Percentiles rank a stretch among this genome's conserved stretches.
Conservation (phyloP, 2,329 filamentous ascomycete genomes). For the Drechslerella coelobrocha region DNA sequence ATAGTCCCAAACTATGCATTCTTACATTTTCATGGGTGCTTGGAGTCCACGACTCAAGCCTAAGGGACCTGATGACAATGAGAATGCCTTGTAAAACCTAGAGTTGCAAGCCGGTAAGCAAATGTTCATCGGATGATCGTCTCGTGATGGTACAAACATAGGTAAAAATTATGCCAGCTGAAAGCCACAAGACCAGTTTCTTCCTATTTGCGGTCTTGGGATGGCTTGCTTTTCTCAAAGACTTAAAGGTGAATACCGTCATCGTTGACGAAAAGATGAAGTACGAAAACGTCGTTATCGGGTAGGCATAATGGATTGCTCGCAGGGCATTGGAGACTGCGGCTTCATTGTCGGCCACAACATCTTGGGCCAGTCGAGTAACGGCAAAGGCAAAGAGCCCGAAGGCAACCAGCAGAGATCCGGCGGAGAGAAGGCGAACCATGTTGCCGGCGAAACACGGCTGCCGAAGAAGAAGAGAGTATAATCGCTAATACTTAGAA, state of each 20-base stretch:
- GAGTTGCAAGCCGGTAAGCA: background rate
- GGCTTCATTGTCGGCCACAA: conserved; percentile 21
- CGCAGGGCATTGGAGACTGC: conserved; percentile 49
- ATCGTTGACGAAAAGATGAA: conserved; percentile 64
- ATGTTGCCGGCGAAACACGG: conserved; percentile 49
- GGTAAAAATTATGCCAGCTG: conserved; percentile 57
- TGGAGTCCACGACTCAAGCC: conserved; percentile 1
- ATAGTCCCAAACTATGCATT: too few relatives aligned
- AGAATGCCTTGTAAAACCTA: conserved; percentile 33
- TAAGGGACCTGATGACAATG: conserved; percentile 11
- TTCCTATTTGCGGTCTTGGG: conserved; percentile 59
- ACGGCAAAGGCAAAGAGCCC: conserved; percentile 23
- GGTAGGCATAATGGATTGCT: conserved; percentile 66
- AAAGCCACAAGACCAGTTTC: conserved; percentile 60
- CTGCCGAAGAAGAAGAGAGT: conserved; percentile 17
- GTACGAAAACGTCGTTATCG: conserved; percentile 66
- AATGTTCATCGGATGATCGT: background rate
- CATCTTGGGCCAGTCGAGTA: conserved; percentile 22
- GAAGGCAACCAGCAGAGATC: conserved; percentile 35
- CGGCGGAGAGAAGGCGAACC: conserved; percentile 48
- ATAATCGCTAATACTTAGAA: background rate
- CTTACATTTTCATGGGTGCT: conserved; percentile 39
- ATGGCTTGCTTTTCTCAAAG: conserved; percentile 63
- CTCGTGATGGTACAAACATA: conserved; percentile 57
- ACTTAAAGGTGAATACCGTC: conserved; percentile 60